phyloP scores from a whole-genome alignment of 257 asterid genomes.

The Plectranthus barbatus region DNA sequence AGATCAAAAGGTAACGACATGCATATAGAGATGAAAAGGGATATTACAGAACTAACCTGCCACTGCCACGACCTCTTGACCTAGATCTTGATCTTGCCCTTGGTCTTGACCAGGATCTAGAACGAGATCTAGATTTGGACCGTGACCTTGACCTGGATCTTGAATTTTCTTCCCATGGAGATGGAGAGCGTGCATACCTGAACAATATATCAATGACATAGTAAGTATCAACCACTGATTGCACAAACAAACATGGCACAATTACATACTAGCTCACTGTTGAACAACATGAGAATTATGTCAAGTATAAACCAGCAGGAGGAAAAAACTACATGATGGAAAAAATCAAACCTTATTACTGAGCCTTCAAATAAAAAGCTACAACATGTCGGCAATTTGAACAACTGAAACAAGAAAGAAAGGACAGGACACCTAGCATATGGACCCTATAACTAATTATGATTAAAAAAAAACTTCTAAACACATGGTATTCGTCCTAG shows the following conservation, averaged over 20 bases:
- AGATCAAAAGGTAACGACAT: not conserved
- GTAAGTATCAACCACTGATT: constrained; percentile 6
- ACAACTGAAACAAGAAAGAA: not conserved
- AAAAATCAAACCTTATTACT: not conserved
- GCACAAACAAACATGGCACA: not conserved
- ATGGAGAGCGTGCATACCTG: constrained; percentile 67
- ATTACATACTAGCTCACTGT: not conserved
- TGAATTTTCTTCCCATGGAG: constrained; percentile 60
- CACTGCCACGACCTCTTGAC: constrained; percentile 70
- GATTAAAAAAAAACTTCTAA: not conserved
- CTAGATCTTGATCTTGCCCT: constrained; percentile 42
- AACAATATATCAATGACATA: constrained; percentile 1
- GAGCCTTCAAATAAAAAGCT: not conserved
- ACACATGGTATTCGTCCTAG: not conserved
- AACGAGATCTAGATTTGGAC: constrained; percentile 54
- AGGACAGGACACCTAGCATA: not conserved
- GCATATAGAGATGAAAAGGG: not conserved
- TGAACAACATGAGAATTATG: not conserved
- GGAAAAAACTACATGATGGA: not conserved
- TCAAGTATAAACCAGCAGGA: not conserved
- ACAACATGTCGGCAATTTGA: not conserved
- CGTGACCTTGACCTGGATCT: constrained; percentile 59
- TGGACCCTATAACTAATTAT: not conserved
- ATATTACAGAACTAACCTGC: constrained; percentile 33
- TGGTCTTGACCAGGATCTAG: constrained; percentile 56